Evolutionary conservation across 2,329 filamentous ascomycete genomes (phyloP).

Genomic region (Colletotrichum destructivum): DNA sequence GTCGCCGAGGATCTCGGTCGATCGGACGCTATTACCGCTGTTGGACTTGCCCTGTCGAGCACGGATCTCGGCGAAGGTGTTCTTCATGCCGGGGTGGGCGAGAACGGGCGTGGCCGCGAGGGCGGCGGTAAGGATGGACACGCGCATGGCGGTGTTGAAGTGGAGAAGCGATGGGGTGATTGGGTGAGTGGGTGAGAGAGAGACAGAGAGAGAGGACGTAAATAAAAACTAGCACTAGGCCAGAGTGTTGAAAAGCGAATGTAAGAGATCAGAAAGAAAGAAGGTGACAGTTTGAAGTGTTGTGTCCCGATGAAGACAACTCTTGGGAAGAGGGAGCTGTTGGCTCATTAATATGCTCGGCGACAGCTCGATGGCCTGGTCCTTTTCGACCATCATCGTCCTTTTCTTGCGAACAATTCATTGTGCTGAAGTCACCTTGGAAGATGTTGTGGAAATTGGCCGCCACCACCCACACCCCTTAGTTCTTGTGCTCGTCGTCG

Average conservation of each 20-base stretch:
- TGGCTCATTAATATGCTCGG: conserved; percentile 34
- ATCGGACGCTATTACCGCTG: neutral
- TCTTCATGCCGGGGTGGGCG: conserved; percentile 42
- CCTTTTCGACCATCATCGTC: neutral
- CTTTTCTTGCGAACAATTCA: neutral
- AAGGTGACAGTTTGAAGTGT: neutral
- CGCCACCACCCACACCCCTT: conserved; percentile 2
- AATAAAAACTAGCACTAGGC: neutral
- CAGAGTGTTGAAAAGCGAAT: conserved; percentile 19
- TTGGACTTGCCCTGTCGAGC: conserved; percentile 27
- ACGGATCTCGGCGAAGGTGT: conserved; percentile 41
- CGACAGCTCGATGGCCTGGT: neutral
- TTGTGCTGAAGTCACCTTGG: neutral
- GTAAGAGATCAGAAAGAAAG: conserved; percentile 1
- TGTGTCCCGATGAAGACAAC: conserved; percentile 16
- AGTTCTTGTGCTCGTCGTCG: conserved; percentile 1
- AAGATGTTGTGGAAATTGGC: conserved; percentile 30
- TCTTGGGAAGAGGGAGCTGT: neutral
- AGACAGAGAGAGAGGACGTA: neutral
- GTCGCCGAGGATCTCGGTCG: conserved; percentile 53
- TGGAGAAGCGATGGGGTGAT: conserved; percentile 44
- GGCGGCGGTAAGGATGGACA: conserved; percentile 34
- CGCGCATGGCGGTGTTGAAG: conserved; percentile 22
- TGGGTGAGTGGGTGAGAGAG: neutral
- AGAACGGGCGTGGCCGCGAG: conserved; percentile 33